Conservation (phyloP, 495 filamentous ascomycete genomes). For the Tuber borchii region DNA sequence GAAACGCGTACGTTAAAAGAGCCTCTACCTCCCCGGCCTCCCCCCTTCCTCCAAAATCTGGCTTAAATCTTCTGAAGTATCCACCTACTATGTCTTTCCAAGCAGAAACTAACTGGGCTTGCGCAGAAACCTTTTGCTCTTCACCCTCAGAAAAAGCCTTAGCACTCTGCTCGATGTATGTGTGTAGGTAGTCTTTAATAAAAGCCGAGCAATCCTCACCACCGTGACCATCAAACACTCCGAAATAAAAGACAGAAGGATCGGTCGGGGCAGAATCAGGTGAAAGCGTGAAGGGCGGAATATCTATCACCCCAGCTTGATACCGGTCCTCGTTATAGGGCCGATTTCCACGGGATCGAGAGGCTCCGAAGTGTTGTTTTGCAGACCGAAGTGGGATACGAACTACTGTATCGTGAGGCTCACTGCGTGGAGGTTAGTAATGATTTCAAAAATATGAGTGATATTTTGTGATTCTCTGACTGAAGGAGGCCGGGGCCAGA, state of each 20-base stretch:
- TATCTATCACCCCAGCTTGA: slow-evolving; percentile 86
- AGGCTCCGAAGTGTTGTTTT: slow-evolving; percentile 89
- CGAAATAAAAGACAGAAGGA: slow-evolving; percentile 81
- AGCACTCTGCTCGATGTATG: slow-evolving; percentile 76
- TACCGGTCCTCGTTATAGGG: slow-evolving; percentile 88
- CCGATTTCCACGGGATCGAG: slow-evolving; percentile 69
- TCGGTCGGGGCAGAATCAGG: slow-evolving; percentile 16
- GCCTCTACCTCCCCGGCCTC: slow-evolving; percentile 22
- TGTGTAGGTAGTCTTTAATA: slow-evolving; percentile 73
- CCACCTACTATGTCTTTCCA: slow-evolving; percentile 85
- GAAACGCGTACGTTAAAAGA: slow-evolving; percentile 77
- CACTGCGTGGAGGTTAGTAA: neutral
- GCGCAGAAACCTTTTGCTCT: slow-evolving; percentile 47
- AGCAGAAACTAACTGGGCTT: slow-evolving; percentile 60
- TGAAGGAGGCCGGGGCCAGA: neutral
- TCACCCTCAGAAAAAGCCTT: slow-evolving; percentile 53
- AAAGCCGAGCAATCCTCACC: slow-evolving; percentile 84
- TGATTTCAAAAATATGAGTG: neutral
- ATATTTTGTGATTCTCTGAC: neutral
- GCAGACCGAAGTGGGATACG: slow-evolving; percentile 90
- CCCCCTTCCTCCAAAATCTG: slow-evolving; percentile 53
- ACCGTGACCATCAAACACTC: slow-evolving; percentile 92
- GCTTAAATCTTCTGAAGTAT: slow-evolving; percentile 85
- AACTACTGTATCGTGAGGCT: slow-evolving; percentile 61
- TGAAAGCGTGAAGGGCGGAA: slow-evolving; percentile 71